Evolutionary conservation across 257 asterid genomes (phyloP).

Genomic region (Mitragyna speciosa): DNA sequence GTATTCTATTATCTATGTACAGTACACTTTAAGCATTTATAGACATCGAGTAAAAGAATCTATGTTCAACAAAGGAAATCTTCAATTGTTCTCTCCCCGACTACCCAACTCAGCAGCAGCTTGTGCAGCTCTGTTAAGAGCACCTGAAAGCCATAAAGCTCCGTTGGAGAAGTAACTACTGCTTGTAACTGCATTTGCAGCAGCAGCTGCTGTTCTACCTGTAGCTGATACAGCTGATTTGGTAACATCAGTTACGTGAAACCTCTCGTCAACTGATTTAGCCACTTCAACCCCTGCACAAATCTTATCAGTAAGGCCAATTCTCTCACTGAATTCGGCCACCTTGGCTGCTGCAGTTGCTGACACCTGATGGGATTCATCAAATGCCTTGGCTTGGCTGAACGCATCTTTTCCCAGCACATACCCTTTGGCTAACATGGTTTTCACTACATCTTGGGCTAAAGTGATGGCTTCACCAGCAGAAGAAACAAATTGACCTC

Average conservation of each 20-base stretch:
- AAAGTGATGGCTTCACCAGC: constrained; percentile 88
- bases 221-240: constrained; percentile 77
- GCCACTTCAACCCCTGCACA: constrained; percentile 81
- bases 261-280: constrained; percentile 57
- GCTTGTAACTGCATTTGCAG: constrained; percentile 67
- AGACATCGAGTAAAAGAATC: too few relatives aligned
- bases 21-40: too few relatives aligned
- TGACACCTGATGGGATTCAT: constrained; percentile 84
- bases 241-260: constrained; percentile 61
- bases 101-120: constrained; percentile 76
- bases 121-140: constrained; percentile 71
- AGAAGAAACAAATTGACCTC: constrained; percentile 45
- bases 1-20: too few relatives aligned
- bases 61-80: background rate
- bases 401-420: constrained; percentile 83
- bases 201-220: constrained; percentile 73
- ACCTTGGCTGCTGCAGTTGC: constrained; percentile 94
- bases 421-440: constrained; percentile 77
- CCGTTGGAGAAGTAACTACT: constrained; percentile 82
- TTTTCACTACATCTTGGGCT: constrained; percentile 83
- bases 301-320: constrained; percentile 76
- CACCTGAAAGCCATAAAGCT: constrained; percentile 88
- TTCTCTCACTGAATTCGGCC: constrained; percentile 72
- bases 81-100: constrained; percentile 43
- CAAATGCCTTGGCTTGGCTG: constrained; percentile 72